A percentile compares a stretch with the other conserved stretches of the same genome.
Conservation (phyloP, 1,139 yeast species). For the Schizosaccharomyces versatilis region DNA sequence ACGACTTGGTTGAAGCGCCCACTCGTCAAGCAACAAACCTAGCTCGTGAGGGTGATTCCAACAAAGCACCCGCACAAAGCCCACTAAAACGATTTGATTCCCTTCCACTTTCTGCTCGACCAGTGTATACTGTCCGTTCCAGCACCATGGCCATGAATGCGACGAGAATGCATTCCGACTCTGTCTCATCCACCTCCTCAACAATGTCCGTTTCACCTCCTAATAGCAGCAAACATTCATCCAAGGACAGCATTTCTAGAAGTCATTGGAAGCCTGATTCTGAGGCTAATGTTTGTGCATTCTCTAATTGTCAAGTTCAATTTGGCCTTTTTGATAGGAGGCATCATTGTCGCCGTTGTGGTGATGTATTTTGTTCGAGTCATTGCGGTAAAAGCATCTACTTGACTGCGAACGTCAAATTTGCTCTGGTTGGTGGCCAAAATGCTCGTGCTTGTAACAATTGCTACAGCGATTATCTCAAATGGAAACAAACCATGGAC, state of each 20-base stretch:
- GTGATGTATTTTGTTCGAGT: constrained; percentile 68
- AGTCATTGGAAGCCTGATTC: constrained; percentile 68
- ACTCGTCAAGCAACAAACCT: not conserved
- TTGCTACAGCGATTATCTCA: constrained; percentile 42
- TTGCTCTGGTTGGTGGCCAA: constrained; percentile 52
- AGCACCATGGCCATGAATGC: not conserved
- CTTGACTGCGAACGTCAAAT: constrained; percentile 50
- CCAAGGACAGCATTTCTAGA: not conserved
- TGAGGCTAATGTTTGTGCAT: constrained; percentile 38
- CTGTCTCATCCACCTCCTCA: not conserved
- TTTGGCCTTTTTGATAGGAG: constrained; percentile 44
- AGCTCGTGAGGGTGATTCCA: too few species aligned
- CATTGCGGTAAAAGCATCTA: constrained; percentile 27
- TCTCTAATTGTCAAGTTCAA: constrained; percentile 18
- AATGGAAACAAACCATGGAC: constrained; percentile 18
- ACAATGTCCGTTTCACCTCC: not conserved
- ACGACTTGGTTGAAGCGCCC: constrained; percentile 1
- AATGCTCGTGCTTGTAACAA: constrained; percentile 50
- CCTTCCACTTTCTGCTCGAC: not conserved
- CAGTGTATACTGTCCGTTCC: not conserved
- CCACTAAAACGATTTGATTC: not conserved
- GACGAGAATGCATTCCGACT: not conserved
- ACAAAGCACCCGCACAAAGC: too few species aligned
- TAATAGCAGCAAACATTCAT: not conserved
- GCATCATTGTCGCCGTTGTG: constrained; percentile 88